Evolutionary conservation across 768 basidiomycete genomes (phyloP), one percentile per base, ranked within the genome.

Genomic region (Amyloporia xantha): DNA sequence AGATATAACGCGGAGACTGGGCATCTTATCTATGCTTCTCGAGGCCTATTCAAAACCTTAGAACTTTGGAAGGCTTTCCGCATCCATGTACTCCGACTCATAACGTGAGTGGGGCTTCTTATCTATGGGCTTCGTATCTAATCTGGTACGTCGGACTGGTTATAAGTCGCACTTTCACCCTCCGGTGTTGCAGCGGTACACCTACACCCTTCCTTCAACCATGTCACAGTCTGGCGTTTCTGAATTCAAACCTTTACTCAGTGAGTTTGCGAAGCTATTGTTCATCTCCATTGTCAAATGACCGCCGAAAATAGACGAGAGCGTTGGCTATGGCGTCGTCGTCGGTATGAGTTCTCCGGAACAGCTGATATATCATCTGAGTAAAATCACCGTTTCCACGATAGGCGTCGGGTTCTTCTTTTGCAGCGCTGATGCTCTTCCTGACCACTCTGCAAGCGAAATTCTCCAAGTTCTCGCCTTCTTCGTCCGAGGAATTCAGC

Each of bases 361-460:
- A 19, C 19, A 13, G 28, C 6, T 39, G 15, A 23, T 41, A 21
- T 52, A 6, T 49, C 20, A 30, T 23, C 4, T 41, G 4, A n/a
- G n/a, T n/a, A n/a, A n/a, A n/a, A n/a, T n/a, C n/a, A n/a, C n/a
- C n/a, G n/a, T n/a, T n/a, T n/a, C n/a, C n/a, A n/a, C n/a, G n/a
- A 20, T 51, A 73, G 74, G 75, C 30, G 72, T 75, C 38, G 76
- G 75, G 0, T 75, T 76, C 58, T 74, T 75, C 62, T 76, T n/a
- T 77, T 45, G 73, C 74, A 0, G 63, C 67, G 25, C 37, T 77
- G 37, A 76, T 75, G 75, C 60, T 75, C 4, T 54, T 70, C 21
- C 58, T 75, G 51, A 76, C 76, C 1, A 57, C 62, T 15, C 59
- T 78, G 4, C 76, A 75, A 71, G 57, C 66, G 11, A 71, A 69